Evolutionary conservation across 495 filamentous ascomycete genomes (phyloP).

Genomic region (Penicillium alfredii): DNA sequence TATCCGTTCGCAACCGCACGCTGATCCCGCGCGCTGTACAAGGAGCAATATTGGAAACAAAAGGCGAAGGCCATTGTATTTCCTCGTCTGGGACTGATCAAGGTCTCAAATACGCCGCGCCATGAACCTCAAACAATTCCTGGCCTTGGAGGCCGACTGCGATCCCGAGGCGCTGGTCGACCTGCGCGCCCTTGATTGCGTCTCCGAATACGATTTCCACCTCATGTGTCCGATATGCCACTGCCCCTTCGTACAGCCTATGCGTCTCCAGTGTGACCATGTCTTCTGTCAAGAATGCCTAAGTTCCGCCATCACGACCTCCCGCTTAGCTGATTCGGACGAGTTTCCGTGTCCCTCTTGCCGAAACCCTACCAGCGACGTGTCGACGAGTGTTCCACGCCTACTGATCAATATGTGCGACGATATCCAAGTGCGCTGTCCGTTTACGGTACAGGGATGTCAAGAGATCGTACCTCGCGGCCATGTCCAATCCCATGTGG

Average conservation of each 20-base stretch:
- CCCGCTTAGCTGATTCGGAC: slow-evolving; percentile 32
- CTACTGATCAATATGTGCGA: slow-evolving; percentile 65
- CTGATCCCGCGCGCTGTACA: slow-evolving; percentile 7
- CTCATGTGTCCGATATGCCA: slow-evolving; percentile 82
- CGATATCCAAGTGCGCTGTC: slow-evolving; percentile 68
- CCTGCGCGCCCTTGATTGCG: slow-evolving; percentile 65
- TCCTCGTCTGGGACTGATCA: too few species aligned
- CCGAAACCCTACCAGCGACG: slow-evolving; percentile 32
- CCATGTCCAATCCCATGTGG: slow-evolving; percentile 66
- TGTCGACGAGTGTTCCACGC: slow-evolving; percentile 43
- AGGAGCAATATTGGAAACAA: slow-evolving; percentile 3
- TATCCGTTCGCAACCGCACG: slow-evolving; percentile 9
- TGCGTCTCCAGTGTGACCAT: slow-evolving; percentile 69
- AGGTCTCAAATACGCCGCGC: too few species aligned
- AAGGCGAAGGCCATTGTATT: too few species aligned
- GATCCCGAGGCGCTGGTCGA: slow-evolving; percentile 46
- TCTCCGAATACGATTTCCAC: slow-evolving; percentile 63
- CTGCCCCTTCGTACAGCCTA: slow-evolving; percentile 63
- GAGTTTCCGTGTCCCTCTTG: slow-evolving; percentile 44
- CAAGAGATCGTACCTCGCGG: slow-evolving; percentile 54
- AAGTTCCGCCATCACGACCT: slow-evolving; percentile 48
- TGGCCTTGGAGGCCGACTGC: slow-evolving; percentile 28
- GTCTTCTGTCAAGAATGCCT: slow-evolving; percentile 73
- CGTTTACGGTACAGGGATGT: slow-evolving; percentile 58
- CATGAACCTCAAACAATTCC: slow-evolving; percentile 34